Base-by-base conservation (phyloP, 805 yeast genomes). In the Barnettozyma pratensis region DNA sequence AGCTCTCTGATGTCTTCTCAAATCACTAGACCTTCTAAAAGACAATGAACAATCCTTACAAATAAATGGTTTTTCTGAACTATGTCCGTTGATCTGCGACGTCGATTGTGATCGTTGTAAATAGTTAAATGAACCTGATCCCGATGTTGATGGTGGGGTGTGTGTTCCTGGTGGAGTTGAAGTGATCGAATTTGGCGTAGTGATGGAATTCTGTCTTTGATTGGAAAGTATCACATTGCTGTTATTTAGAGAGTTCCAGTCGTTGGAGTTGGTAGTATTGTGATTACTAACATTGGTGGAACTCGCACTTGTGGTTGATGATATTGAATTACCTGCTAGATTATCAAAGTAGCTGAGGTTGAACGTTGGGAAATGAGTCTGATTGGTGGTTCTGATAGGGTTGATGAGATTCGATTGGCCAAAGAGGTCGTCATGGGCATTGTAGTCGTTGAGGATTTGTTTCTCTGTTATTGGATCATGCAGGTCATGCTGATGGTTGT, bases 1-100 rank as follows among this genome's bases (percentile, higher is more conserved):
- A 39, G 84, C 87, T 59, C 85, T 81, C 57, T 82, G 87, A 60
- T 85, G 94, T 48, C 92, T 73, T 61, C 82, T 81, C 55, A 85
- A 71, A 64, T 85, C 92, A 3, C 83, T 75, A 1, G 85, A 76
- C 37, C 94, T 70, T 46, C 85, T 72, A 63, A 86, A 86, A 35
- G 80, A 74, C 67, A 83, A 68, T 3, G 74, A 63, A 63, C 95
- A 86, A 53, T 77, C 75, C 5, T 63, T 58, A 62, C 95, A 86
- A 6, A 76, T 70, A 56, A 73, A 82, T 41, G 77, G 76, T 52
- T 79, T 67, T 28, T 58, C 59, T 9, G 57, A 52, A 4, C 36
- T 10, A 30, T 30, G 28, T 29, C 8, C 29, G 4, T 44, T 50
- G 28, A 44, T 26, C 34, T 45, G 45, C 7, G 45, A 46, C 7